Base-by-base conservation (phyloP, 257 asterid species). In the Mentha longifolia region DNA sequence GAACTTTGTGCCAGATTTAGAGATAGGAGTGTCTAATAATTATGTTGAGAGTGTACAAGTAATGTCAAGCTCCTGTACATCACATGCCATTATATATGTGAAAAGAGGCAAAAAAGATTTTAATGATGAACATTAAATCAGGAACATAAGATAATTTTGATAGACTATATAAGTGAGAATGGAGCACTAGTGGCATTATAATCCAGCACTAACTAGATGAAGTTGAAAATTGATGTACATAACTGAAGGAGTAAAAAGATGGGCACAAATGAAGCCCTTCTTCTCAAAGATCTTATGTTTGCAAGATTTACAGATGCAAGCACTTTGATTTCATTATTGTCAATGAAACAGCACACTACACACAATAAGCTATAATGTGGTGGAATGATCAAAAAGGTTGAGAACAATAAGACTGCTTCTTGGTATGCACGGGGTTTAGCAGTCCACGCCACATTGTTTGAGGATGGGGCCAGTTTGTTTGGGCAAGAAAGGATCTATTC, bases 401-500 rank as follows among this genome's bases (percentile, higher is more conserved):
- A 70, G 41, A 64, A n/a, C 47, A 57, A 75, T 49, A 15, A 61
- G 77, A 79, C 9, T 42, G 74, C 49, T 65, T 50, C 54, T 64
- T 64, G 30, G 66, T 43, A 25, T 61, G 59, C 39, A 54, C 67
- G 25, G 60, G 68, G 63, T 51, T 81, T 57, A 88, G 79, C 97
- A 90, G n/a, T 90, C 97, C 55, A 88, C 93, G 28, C 97, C 97
- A 82, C 92, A 88, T 68, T 76, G 95, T 74, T 90, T 90, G 77
- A 90, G 92, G 43, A 86, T 79, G 1, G 97, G 97, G 15, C 96
- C 95, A 49, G 92, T 87, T 82, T 87, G 95, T 69, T 87, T 87
- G 62, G 96, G 96, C 81, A 88, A 82, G 86, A 87, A 90, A 54
- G 96, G 96, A 75, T 87, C 97, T 15, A 90, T 90, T 61, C 97